Base-by-base conservation (phyloP, 1,284 basidiomycete genomes). In the Ceratobasidium sp. region DNA sequence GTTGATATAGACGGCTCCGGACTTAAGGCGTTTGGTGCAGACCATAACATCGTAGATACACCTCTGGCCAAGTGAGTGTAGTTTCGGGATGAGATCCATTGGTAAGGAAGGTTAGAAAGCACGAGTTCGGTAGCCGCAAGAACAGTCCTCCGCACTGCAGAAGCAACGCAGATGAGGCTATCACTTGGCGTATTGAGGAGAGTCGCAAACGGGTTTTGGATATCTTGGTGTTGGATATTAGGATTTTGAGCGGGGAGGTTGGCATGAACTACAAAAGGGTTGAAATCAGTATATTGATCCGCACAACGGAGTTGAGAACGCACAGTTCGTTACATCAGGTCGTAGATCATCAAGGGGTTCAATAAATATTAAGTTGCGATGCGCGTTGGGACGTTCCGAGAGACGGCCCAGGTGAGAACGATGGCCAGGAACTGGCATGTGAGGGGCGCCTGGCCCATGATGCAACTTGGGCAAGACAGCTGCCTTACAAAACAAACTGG, bases 221-320 rank as follows among this genome's bases (percentile, higher is more conserved):
- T 60, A 10, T 74, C 41, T 3, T 27, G 41, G 27, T 48, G 57
- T 41, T 64, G 71, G 23, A 52, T 27, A 14, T 62, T 41, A 30
- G 71, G 44, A 20, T 59, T 64, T 27, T 35, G 44, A 1, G 71
- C 41, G 33, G 55, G 78, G 68, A 68, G 79, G 78, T 73, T 77
- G 76, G 79, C 69, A 74, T 76, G 79, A 77, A 70, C 76, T 80
- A 62, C 57, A 78, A 50, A 50, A 57, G 27, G 64, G 69, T 6
- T 7, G 12, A 74, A 44, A 33, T 52, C 30, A 48, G 48, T 20
- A 62, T 50, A 69, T 35, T 27, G 30, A 35, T 30, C 10, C 23
- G 18, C 59, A 23, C 41, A 35, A 38, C 12, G 20, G 3, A 14
- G 14, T 16, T 27, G n/a, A 23, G 12, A 35, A 74, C 71, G 44